phyloP scores from a whole-genome alignment of 2,329 filamentous ascomycete species.

The Colletotrichum tropicale region DNA sequence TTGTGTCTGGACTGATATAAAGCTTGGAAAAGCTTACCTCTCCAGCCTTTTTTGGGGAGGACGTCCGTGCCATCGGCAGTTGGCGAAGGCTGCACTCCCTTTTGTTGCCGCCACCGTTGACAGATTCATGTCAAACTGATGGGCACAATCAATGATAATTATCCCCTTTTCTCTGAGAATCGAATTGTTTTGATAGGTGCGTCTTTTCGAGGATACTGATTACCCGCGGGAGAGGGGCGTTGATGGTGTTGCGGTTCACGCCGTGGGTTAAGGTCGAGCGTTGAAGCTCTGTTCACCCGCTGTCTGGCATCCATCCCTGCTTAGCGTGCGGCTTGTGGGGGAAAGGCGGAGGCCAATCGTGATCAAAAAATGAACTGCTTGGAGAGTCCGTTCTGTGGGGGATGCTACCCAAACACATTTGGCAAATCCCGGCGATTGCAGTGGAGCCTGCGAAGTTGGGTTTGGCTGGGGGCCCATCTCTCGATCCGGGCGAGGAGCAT shows the following conservation, averaged over 20 bases:
- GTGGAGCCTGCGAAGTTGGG: neutral
- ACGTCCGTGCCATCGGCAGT: constrained; percentile 7
- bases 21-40: constrained; percentile 1
- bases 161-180: neutral
- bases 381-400: neutral
- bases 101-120: neutral
- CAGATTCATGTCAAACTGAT: neutral
- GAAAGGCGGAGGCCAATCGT: neutral
- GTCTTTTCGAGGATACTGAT: neutral
- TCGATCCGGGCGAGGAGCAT: neutral
- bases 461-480: neutral
- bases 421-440: neutral
- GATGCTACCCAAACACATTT: neutral
- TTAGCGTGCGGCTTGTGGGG: neutral
- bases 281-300: neutral
- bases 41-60: neutral
- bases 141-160: neutral
- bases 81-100: neutral
- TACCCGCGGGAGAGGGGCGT: neutral
- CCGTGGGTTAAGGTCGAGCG: neutral
- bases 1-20: constrained; percentile 15
- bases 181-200: neutral
- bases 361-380: neutral
- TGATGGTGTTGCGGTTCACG: neutral
- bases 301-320: neutral